Conservation (phyloP, 1,284 basidiomycete species). For the Leccinum solheimii region DNA sequence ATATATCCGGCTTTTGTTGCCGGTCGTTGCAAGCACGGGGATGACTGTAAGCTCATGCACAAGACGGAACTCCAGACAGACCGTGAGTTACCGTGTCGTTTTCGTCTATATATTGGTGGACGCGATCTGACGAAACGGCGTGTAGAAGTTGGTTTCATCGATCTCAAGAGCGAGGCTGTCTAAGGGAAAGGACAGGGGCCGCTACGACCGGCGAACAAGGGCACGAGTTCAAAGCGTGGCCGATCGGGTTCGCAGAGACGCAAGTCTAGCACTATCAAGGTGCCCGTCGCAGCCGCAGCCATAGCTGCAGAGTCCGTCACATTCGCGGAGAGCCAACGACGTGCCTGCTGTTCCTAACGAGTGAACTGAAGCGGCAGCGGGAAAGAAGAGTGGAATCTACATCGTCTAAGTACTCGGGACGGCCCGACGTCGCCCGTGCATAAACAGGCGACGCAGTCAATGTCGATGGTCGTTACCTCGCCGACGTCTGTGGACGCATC, state of each 20-base stretch:
- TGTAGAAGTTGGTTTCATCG: constrained; percentile 25
- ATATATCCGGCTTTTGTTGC: constrained; percentile 37
- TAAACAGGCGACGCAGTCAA: constrained; percentile 24
- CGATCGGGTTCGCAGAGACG: constrained; percentile 7
- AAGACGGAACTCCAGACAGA: constrained; percentile 31
- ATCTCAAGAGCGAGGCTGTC: constrained; percentile 7
- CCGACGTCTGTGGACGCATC: constrained; percentile 10
- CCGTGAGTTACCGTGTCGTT: constrained; percentile 17
- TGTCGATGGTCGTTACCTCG: constrained; percentile 34
- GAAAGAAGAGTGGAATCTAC: neutral
- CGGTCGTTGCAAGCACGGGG: constrained; percentile 39
- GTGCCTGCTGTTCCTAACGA: neutral
- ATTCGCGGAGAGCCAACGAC: neutral
- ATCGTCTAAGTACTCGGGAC: neutral
- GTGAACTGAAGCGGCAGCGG: neutral
- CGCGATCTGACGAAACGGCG: neutral
- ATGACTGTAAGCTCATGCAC: constrained; percentile 42
- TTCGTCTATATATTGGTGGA: neutral
- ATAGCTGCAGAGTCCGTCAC: neutral
- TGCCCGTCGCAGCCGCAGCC: neutral
- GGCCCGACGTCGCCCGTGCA: constrained; percentile 6
- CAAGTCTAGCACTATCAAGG: constrained; percentile 6
- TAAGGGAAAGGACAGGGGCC: neutral
- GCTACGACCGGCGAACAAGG: constrained; percentile 1
- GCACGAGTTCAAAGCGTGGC: constrained; percentile 3